Percentiles rank a stretch among this genome's conserved stretches.
Evolutionary conservation across 2,329 filamentous ascomycete species (phyloP).

Genomic region (Elsinoe perseae): DNA sequence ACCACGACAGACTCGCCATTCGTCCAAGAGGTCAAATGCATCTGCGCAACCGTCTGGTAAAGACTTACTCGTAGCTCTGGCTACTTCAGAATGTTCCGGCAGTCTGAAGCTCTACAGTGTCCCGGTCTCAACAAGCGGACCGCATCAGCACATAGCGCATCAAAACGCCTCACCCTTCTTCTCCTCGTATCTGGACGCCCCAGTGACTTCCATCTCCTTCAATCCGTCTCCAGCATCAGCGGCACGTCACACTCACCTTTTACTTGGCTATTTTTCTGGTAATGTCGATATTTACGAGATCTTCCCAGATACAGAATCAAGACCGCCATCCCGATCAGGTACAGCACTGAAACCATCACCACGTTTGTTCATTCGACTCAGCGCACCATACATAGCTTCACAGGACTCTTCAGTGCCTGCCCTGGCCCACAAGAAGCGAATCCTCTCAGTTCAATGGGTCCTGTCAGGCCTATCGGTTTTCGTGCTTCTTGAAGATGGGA

Average conservation of each 20-base stretch:
- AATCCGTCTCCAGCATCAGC: conserved; percentile 47
- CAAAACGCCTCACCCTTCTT: conserved; percentile 33
- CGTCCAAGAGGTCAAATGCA: neutral
- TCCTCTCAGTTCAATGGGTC: conserved; percentile 44
- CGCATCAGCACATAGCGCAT: neutral
- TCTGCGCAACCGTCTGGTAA: neutral
- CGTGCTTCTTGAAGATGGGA: conserved; percentile 42
- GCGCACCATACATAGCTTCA: conserved; percentile 22
- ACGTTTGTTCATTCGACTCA: conserved; percentile 17
- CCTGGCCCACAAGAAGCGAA: conserved; percentile 33
- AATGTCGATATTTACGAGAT: conserved; percentile 49
- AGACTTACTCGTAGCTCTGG: conserved; percentile 35
- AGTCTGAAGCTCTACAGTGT: conserved; percentile 37
- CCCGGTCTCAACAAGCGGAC: conserved; percentile 21
- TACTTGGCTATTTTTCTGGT: conserved; percentile 47
- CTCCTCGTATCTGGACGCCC: conserved; percentile 42
- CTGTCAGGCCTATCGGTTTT: conserved; percentile 40
- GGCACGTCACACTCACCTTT: conserved; percentile 41
- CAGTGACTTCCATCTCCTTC: conserved; percentile 46
- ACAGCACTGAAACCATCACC: conserved; percentile 7
- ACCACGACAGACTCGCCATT: neutral
- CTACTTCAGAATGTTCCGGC: conserved; percentile 30
- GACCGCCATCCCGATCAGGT: conserved; percentile 25
- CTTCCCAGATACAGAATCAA: conserved; percentile 17
- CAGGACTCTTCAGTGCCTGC: conserved; percentile 21